Base-by-base conservation (phyloP, 2,329 filamentous ascomycete species). In the Didymellaceae sp. region DNA sequence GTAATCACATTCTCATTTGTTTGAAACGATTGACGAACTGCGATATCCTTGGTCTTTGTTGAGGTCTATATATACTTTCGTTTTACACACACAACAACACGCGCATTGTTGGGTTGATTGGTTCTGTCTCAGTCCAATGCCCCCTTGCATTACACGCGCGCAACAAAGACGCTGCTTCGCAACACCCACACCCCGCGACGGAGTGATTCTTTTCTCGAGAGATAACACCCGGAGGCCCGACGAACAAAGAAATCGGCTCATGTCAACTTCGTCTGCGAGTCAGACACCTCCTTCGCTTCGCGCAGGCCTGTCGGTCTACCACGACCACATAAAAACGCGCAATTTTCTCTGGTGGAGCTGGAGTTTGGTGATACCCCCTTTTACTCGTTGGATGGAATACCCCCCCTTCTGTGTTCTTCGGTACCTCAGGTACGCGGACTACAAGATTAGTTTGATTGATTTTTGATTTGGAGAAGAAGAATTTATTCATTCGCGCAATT, bases 341-440 rank as follows among this genome's bases (percentile, higher is more conserved):
- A 14, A 42, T 57, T 70, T n/a, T 70, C 65, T 70, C 65, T 68
- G 67, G 67, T 71, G 69, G 67, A 71, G 68, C 68, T 71, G 67
- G 69, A 71, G 69, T 72, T 72, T 72, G 69, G 67, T 62, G 69
- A 72, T 71, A 72, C 66, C 67, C 69, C 63, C 53, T 63, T 63
- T 28, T 28, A n/a, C 22, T 25, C 10, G 22, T 37, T 63, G 54
- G 46, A 46, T 17, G 50, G 45, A 47, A 44, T 44, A 37, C 41
- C 45, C 46, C 42, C 30, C 24, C 26, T 28, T 50, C n/a, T n/a
- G n/a, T 45, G 43, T 44, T 40, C 32, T 52, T 38, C 42, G 28
- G 47, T 50, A 37, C 31, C 16, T n/a, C n/a, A n/a, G n/a, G n/a
- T 46, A 42, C 18, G 31, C 43, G 42, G 48, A 46, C 17, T 45